A percentile compares a stretch with the other conserved stretches of the same genome.
These are phyloP conservation scores for Kurtzmaniella natalensis DNA, from an alignment of 1,139 yeast species.

Conservation along the genomic window DNA sequence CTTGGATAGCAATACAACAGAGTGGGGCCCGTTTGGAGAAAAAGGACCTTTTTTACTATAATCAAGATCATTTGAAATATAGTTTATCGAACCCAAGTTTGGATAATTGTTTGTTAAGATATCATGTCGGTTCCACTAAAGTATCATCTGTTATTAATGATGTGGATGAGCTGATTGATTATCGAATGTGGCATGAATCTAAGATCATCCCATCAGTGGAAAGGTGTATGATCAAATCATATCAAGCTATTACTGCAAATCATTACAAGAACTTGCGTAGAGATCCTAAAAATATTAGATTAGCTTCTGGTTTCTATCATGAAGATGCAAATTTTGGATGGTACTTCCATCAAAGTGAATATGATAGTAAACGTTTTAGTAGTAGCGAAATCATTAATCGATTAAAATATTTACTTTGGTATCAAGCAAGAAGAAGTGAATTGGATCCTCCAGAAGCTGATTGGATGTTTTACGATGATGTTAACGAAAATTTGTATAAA, in stretches of 20 bases:
- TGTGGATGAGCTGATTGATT: slow-evolving; percentile 1
- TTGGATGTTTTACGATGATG: slow-evolving; percentile 3
- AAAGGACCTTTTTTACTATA: slow-evolving; percentile 10
- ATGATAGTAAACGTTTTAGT: neutral
- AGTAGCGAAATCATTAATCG: neutral
- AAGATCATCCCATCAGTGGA: neutral
- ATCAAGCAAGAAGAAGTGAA: neutral
- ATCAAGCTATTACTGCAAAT: neutral
- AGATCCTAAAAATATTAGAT: neutral
- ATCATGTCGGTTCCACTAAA: neutral
- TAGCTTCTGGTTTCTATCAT: neutral
- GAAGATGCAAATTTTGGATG: slow-evolving; percentile 1
- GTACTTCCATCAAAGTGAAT: neutral
- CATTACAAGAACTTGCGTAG: neutral
- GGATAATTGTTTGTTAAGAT: neutral
- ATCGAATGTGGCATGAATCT: slow-evolving; percentile 7
- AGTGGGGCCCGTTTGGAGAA: slow-evolving; percentile 9
- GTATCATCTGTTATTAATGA: neutral
- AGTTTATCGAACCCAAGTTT: slow-evolving; percentile 4
- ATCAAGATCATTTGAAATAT: slow-evolving; percentile 11
- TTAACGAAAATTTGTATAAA: slow-evolving; percentile 1
- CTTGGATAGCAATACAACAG: slow-evolving; percentile 21
- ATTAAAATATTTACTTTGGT: neutral
- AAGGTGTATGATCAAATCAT: neutral
- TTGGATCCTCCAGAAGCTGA: neutral